Base-by-base conservation (phyloP, 1,284 basidiomycete genomes). In the Microstroma glucosiphilum region DNA sequence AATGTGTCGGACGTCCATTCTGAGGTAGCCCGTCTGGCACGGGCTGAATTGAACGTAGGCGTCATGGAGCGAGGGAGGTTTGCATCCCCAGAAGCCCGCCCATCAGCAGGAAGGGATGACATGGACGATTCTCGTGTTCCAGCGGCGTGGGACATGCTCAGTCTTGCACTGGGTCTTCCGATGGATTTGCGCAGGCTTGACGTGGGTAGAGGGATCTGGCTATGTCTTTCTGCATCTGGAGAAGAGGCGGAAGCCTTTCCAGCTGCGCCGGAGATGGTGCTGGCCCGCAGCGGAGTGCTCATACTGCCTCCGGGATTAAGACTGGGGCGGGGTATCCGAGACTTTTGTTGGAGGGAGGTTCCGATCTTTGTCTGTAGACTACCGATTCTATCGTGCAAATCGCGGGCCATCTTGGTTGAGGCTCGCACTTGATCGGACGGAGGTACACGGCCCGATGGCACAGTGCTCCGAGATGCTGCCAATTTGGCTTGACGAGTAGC, bases 331-430 rank as follows among this genome's bases (percentile, higher is more conserved):
- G 13, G 15, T 54, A 25, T 26, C 60, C 2, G 61, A 54, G 6
- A 63, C 65, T 1, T 70, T 49, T 40, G 66, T 66, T 60, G 68
- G 65, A 19, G 71, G 73, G 17, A 60, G 64, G 56, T 70, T 70
- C 30, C 30, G 65, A 78, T 67, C 15, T 72, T 70, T 13, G 63
- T 60, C 59, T 76, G 71, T 49, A 78, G 69, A 59, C 70, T 70
- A 51, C 70, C 68, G 74, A 78, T 72, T 59, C 73, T 69, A 56
- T 61, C 60, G 8, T 71, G 67, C 68, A 78, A 68, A 11, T 67
- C 71, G 40, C 70, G 68, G 58, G 75, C 70, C 62, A 71, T 75
- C 12, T 60, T 56, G 48, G 63, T 67, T 21, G 56, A 66, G 3
- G 21, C 40, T 6, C 59, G 54, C 21, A 40, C n/a, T 19, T 58